Evolutionary conservation across 2,329 filamentous ascomycete genomes (phyloP).

Genomic region (Diaporthe amygdali): DNA sequence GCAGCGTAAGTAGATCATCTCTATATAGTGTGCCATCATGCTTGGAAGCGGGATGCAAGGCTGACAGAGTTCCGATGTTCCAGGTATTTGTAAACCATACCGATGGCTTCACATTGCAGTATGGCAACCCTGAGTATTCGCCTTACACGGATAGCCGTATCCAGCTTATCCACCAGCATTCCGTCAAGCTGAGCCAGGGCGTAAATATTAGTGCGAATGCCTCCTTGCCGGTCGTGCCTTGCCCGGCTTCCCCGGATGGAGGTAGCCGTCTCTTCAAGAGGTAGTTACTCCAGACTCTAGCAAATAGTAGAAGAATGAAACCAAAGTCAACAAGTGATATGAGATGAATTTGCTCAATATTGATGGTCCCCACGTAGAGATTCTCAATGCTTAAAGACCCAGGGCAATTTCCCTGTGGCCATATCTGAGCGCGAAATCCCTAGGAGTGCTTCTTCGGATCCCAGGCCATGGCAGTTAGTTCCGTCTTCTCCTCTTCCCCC

Average conservation of each 20-base stretch:
- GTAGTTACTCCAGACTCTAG: background rate
- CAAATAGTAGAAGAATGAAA: background rate
- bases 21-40: background rate
- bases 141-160: slow-evolving; percentile 42
- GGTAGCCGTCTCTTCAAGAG: background rate
- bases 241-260: slow-evolving; percentile 34
- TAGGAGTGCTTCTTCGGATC: background rate
- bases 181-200: slow-evolving; percentile 44
- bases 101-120: slow-evolving; percentile 52
- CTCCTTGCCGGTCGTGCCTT: slow-evolving; percentile 44
- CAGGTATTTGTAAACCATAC: slow-evolving; percentile 49
- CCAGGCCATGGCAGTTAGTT: slow-evolving; percentile 17
- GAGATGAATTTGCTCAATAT: no score
- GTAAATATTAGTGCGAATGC: slow-evolving; percentile 37
- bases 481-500: slow-evolving; percentile 11
- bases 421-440: background rate
- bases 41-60: no score
- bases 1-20: slow-evolving; percentile 37
- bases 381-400: no score
- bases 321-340: background rate
- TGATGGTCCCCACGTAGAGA: no score
- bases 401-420: no score
- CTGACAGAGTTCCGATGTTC: background rate
- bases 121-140: slow-evolving; percentile 48
- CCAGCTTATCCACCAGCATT: slow-evolving; percentile 48